Conservation (phyloP, 2,329 filamentous ascomycete species). For the Beauveria bassiana region DNA sequence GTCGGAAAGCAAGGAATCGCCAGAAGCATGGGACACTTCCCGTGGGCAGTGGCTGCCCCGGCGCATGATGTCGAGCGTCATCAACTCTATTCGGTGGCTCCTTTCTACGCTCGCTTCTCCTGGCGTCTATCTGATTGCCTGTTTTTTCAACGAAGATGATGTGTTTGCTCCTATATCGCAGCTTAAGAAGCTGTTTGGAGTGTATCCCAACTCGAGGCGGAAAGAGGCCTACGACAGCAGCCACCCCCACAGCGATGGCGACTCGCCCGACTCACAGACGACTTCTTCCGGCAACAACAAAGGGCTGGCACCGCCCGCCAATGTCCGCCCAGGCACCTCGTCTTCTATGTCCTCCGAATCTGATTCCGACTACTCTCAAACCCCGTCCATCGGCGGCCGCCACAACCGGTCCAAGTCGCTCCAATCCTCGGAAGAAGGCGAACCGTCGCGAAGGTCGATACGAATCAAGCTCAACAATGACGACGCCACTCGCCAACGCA, state of each 20-base stretch:
- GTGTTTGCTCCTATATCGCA: constrained; percentile 72
- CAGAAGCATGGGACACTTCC: constrained; percentile 42
- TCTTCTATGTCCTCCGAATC: constrained; percentile 66
- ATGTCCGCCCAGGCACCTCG: constrained; percentile 30
- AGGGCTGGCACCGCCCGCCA: constrained; percentile 20
- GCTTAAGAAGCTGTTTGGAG: constrained; percentile 55
- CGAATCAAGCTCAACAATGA: constrained; percentile 85
- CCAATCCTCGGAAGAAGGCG: constrained; percentile 52
- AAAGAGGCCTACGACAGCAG: constrained; percentile 36
- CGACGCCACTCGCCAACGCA: constrained; percentile 64
- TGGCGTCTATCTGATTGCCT: constrained; percentile 73
- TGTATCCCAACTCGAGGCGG: constrained; percentile 16
- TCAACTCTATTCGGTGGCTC: constrained; percentile 71
- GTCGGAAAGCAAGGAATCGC: constrained; percentile 27
- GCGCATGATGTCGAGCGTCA: constrained; percentile 62
- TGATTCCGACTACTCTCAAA: constrained; percentile 48
- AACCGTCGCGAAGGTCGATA: constrained; percentile 68
- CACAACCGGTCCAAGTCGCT: constrained; percentile 59
- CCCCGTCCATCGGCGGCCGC: constrained; percentile 24
- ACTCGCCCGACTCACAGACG: constrained; percentile 16
- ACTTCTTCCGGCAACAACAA: constrained; percentile 21
- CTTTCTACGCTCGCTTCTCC: constrained; percentile 72
- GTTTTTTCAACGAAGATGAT: constrained; percentile 74
- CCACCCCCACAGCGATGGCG: constrained; percentile 22
- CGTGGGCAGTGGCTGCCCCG: constrained; percentile 42